These are phyloP conservation scores for Fistulina hepatica DNA, from an alignment of 1,284 basidiomycete species.

Conservation along the genomic window DNA sequence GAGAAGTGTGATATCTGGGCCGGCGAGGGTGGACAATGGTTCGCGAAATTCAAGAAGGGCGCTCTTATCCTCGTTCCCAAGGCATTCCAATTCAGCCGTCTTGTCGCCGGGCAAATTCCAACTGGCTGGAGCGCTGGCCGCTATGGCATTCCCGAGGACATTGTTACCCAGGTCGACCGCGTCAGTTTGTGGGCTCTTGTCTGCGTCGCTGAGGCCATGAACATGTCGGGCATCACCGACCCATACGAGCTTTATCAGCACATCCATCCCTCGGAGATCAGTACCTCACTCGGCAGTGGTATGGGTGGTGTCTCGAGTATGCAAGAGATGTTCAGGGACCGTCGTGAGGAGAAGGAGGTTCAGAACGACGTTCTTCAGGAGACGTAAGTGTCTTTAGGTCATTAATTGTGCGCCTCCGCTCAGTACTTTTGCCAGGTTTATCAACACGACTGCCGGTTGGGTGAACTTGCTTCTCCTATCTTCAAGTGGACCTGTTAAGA, in stretches of 20 bases:
- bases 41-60: constrained; percentile 98
- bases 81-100: constrained; percentile 88
- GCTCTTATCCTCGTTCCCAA: constrained; percentile 91
- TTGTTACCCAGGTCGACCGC: constrained; percentile 89
- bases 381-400: constrained; percentile 50
- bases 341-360: constrained; percentile 93
- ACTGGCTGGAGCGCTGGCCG: constrained; percentile 95
- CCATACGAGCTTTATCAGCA: constrained; percentile 96
- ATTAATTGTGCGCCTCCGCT: constrained; percentile 6
- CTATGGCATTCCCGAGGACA: constrained; percentile 97
- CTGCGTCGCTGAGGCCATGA: constrained; percentile 88
- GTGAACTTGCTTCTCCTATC: constrained; percentile 90
- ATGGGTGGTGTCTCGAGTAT: constrained; percentile 93
- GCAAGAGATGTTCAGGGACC: constrained; percentile 96
- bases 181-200: constrained; percentile 96
- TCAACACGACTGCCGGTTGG: constrained; percentile 98
- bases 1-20: constrained; percentile 96
- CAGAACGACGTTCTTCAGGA: constrained; percentile 98
- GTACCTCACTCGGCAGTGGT: constrained; percentile 86
- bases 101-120: constrained; percentile 93
- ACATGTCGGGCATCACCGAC: constrained; percentile 95
- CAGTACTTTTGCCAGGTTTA: constrained; percentile 52
- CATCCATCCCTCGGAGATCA: constrained; percentile 93
- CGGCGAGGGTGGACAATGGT: constrained; percentile 85
- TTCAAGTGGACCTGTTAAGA: constrained; percentile 95